Evolutionary conservation across 495 filamentous ascomycete genomes (phyloP), one percentile per base, ranked within the genome.

Genomic region (Hypoxylon perforatum): DNA sequence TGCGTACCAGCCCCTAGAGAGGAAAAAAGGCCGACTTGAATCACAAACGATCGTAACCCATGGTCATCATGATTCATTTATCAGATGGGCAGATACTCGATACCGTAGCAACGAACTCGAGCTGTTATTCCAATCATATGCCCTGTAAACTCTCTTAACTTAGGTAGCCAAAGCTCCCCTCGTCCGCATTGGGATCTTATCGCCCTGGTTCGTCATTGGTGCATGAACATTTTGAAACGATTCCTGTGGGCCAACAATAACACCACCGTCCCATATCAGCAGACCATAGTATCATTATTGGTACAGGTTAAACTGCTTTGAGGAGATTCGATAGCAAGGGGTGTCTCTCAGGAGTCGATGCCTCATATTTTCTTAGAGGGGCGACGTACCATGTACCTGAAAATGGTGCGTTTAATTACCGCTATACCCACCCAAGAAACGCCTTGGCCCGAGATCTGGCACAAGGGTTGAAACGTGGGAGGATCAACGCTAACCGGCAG

Each of bases 381-480:
- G 7, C 41, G 21, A 48, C 41, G 39, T 38, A n/a, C n/a, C n/a
- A n/a, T n/a, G n/a, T n/a, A n/a, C n/a, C n/a, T n/a, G n/a, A 38
- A 28, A 17, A 49, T 2, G 52, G 64, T 48, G 66, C 30, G 8
- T 57, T 61, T 65, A 70, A 65, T 70, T 66, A 62, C 67, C 57
- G 57, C 41, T 22, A 62, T 54, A 58, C 10, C 61, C 57, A 61
- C 52, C 59, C 17, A 45, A 46, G 67, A 70, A 65, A 70, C 67
- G 67, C 44, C 67, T 70, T 70, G 67, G 67, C 67, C 47, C 52
- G 52, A 65, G 67, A 70, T 70, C 67, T 70, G 67, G 56, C 61
- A 70, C 67, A 70, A 41, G 67, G 67, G 53, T 65, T 57, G 67
- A 65, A 65, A 65, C 67, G 36, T 66, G 56, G 62, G 51, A 57